Conservation (phyloP, 768 basidiomycete genomes). For the Clavaria fumosa region DNA sequence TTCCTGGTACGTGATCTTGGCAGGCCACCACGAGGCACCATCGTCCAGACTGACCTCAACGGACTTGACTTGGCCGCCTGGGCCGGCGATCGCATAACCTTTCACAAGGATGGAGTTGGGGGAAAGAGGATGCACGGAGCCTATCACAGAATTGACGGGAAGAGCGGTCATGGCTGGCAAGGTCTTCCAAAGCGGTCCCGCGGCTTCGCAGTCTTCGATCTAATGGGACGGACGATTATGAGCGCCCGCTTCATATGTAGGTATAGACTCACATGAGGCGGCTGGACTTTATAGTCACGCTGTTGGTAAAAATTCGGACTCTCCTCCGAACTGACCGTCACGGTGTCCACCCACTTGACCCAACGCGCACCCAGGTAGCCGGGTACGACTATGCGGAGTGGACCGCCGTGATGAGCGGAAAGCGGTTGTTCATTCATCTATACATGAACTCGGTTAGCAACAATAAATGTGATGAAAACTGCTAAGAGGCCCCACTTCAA, state of each 20-base stretch:
- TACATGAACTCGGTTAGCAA: background rate
- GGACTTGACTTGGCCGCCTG: slow-evolving; percentile 26
- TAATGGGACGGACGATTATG: slow-evolving; percentile 11
- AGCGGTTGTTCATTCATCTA: slow-evolving; percentile 54
- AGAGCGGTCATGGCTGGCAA: slow-evolving; percentile 43
- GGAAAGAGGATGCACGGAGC: slow-evolving; percentile 21
- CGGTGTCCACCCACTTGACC: slow-evolving; percentile 63
- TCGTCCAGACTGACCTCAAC: slow-evolving; percentile 39
- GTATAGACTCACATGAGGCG: slow-evolving; percentile 24
- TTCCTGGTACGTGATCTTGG: slow-evolving; percentile 39
- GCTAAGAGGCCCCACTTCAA: slow-evolving; percentile 26
- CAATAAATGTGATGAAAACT: background rate
- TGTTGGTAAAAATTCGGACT: slow-evolving; percentile 61
- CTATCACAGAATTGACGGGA: slow-evolving; percentile 49
- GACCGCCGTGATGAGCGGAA: slow-evolving; percentile 46
- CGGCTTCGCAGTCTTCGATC: slow-evolving; percentile 32
- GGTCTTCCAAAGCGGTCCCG: slow-evolving; percentile 32
- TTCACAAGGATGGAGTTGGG: slow-evolving; percentile 26
- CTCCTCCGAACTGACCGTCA: slow-evolving; percentile 36
- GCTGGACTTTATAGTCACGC: slow-evolving; percentile 52
- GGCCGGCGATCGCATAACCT: slow-evolving; percentile 43
- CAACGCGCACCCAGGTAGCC: slow-evolving; percentile 55
- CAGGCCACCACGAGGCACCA: slow-evolving; percentile 34
- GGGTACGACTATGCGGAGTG: slow-evolving; percentile 52
- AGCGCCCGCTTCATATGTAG: background rate